A percentile compares a stretch with the other conserved stretches of the same genome.
Evolutionary conservation across 2,329 filamentous ascomycete species (phyloP).

Genomic region (Fusarium sp.): DNA sequence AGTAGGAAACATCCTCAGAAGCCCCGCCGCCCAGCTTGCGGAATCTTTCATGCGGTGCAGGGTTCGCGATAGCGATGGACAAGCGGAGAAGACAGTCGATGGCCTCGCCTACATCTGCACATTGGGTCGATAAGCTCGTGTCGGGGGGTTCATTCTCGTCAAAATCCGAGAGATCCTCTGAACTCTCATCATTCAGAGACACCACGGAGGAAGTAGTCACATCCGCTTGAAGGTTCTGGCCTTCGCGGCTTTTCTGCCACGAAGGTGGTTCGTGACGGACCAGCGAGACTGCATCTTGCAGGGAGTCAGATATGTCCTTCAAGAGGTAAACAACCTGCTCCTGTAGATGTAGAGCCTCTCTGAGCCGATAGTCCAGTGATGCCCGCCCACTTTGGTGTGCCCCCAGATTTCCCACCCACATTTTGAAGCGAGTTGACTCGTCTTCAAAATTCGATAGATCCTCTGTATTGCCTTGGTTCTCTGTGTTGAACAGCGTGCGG

Average conservation of each 20-base stretch:
- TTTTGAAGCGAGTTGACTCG: conserved; percentile 27
- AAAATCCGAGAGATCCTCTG: not conserved
- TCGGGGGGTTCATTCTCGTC: conserved; percentile 4
- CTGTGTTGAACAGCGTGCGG: not conserved
- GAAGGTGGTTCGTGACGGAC: rapidly evolving
- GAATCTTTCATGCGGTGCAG: conserved; percentile 55
- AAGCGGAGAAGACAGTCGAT: conserved; percentile 55
- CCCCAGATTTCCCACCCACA: conserved; percentile 41
- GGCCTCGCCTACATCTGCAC: conserved; percentile 41
- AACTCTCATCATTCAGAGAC: too few species aligned
- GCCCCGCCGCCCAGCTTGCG: conserved; percentile 11
- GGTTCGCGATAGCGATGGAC: conserved; percentile 56
- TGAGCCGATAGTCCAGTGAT: conserved; percentile 40
- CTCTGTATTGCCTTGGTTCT: not conserved
- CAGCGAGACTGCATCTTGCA: not conserved
- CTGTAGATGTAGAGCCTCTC: conserved; percentile 38
- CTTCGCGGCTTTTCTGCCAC: rapidly evolving
- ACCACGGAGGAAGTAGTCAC: too few species aligned
- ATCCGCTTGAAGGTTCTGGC: not conserved
- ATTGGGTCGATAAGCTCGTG: conserved; percentile 37
- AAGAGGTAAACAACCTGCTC: conserved; percentile 46
- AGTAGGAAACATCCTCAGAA: conserved; percentile 40
- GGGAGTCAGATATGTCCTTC: conserved; percentile 21
- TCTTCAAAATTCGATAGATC: not conserved
- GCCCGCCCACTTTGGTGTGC: conserved; percentile 27